Conservation (phyloP, 140 eudicot species). For the Bidens hawaiensis region DNA sequence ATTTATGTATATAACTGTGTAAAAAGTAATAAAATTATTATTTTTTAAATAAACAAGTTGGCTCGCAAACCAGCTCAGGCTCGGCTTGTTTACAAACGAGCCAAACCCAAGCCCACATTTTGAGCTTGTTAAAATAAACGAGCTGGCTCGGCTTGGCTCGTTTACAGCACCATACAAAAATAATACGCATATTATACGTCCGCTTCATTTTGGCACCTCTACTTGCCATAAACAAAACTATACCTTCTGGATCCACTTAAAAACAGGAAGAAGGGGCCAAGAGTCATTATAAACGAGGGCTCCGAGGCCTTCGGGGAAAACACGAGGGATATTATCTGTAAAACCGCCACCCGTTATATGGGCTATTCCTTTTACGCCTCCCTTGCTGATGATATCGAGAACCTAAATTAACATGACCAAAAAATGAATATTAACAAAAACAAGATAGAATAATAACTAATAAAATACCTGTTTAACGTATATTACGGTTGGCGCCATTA, state of each 20-base stretch:
- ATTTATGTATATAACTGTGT: too few species aligned
- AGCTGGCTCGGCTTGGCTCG: too few species aligned
- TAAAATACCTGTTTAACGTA: slow-evolving; percentile 70
- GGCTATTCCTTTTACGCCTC: slow-evolving; percentile 91
- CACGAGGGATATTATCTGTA: slow-evolving; percentile 84
- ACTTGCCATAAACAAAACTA: too few species aligned
- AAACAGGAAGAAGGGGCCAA: slow-evolving; percentile 84
- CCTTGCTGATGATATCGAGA: slow-evolving; percentile 71
- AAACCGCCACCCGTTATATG: slow-evolving; percentile 96
- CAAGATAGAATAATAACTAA: not conserved
- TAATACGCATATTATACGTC: too few species aligned
- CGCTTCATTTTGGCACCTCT: too few species aligned
- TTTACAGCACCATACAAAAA: too few species aligned
- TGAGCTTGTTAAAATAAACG: too few species aligned
- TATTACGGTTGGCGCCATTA: slow-evolving; percentile 89
- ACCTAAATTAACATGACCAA: slow-evolving; percentile 24
- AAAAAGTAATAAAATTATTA: too few species aligned
- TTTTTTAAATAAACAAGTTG: too few species aligned
- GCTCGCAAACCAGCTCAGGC: too few species aligned
- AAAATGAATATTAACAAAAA: not conserved
- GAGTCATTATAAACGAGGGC: slow-evolving; percentile 59
- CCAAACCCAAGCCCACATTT: too few species aligned
- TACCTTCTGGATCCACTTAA: slow-evolving; percentile 91
- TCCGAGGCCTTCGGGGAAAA: slow-evolving; percentile 84
- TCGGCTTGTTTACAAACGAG: too few species aligned